Percentiles rank a stretch among this genome's conserved stretches.
These are phyloP conservation scores for Lepiota venenata DNA, from an alignment of 768 basidiomycete species.

Conservation along the genomic window DNA sequence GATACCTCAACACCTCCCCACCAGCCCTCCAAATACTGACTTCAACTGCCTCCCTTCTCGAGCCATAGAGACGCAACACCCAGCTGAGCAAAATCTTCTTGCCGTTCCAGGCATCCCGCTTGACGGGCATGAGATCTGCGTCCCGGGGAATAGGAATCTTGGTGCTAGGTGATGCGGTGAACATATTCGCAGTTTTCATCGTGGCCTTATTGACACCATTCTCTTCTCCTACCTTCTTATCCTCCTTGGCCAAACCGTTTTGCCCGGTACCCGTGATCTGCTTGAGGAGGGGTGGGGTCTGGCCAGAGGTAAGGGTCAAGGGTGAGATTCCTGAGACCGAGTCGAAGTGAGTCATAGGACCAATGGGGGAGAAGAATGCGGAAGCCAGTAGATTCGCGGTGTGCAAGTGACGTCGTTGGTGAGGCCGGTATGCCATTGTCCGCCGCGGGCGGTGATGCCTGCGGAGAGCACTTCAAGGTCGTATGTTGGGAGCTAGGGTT, in stretches of 20 bases:
- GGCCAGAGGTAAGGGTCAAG: slow-evolving; percentile 66
- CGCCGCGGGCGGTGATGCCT: slow-evolving; percentile 73
- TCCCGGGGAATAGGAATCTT: neutral
- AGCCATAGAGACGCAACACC: slow-evolving; percentile 49
- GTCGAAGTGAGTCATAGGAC: slow-evolving; percentile 77
- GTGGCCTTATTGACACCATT: slow-evolving; percentile 21
- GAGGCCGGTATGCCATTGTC: slow-evolving; percentile 73
- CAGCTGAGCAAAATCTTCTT: slow-evolving; percentile 59
- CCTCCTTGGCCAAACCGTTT: slow-evolving; percentile 14
- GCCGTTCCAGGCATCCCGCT: slow-evolving; percentile 47
- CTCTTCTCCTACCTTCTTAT: slow-evolving; percentile 21
- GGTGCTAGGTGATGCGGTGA: slow-evolving; percentile 20
- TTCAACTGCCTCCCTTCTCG: slow-evolving; percentile 52
- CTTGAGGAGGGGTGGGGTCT: slow-evolving; percentile 49
- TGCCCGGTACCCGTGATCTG: slow-evolving; percentile 14
- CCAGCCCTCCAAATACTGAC: slow-evolving; percentile 59
- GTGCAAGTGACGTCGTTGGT: slow-evolving; percentile 84
- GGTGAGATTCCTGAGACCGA: slow-evolving; percentile 48
- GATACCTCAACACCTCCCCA: slow-evolving; percentile 25
- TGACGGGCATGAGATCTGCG: neutral
- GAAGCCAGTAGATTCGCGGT: slow-evolving; percentile 54
- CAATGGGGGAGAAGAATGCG: slow-evolving; percentile 84
- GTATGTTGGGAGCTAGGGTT: slow-evolving; percentile 45
- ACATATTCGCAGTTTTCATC: slow-evolving; percentile 24
- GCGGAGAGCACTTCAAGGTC: slow-evolving; percentile 75